phyloP scores from a whole-genome alignment of 2,329 filamentous ascomycete genomes.

The Mycosphaerella sp. region DNA sequence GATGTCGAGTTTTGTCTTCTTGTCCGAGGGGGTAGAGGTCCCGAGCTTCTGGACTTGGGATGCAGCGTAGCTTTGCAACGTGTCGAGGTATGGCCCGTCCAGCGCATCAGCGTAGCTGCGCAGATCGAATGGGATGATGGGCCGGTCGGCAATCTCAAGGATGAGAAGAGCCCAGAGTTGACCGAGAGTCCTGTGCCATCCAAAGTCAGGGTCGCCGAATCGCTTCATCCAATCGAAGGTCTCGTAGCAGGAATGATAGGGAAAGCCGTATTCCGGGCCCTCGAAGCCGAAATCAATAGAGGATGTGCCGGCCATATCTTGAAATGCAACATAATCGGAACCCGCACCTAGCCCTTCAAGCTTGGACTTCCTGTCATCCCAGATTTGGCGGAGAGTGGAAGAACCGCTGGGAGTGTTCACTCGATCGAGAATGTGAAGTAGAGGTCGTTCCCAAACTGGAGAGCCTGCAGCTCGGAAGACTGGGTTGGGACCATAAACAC shows the following conservation, averaged over 20 bases:
- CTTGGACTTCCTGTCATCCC: constrained; percentile 58
- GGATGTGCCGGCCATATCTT: constrained; percentile 81
- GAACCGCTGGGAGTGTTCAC: constrained; percentile 68
- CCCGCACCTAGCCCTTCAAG: constrained; percentile 66
- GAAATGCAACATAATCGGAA: constrained; percentile 85
- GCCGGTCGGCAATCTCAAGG: constrained; percentile 74
- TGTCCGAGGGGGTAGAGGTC: background rate
- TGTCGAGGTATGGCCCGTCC: constrained; percentile 54
- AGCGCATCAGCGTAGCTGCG: constrained; percentile 64
- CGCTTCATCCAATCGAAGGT: constrained; percentile 79
- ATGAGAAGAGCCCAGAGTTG: constrained; percentile 77
- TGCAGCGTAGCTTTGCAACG: constrained; percentile 57
- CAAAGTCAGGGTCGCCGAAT: constrained; percentile 70
- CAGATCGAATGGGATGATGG: constrained; percentile 77
- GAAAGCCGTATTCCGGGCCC: constrained; percentile 53
- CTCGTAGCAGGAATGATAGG: constrained; percentile 81
- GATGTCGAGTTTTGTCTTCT: constrained; percentile 48
- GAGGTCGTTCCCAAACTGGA: constrained; percentile 67
- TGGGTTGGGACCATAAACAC: constrained; percentile 58
- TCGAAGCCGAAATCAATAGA: constrained; percentile 78
- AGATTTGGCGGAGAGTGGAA: constrained; percentile 65
- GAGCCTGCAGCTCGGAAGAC: constrained; percentile 74
- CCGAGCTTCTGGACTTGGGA: constrained; percentile 7
- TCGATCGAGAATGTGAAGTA: constrained; percentile 67
- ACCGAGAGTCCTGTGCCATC: constrained; percentile 71